These are phyloP conservation scores for Excoecaria agallocha DNA, from an alignment of 345 rosid genomes.

Conservation along the genomic window DNA sequence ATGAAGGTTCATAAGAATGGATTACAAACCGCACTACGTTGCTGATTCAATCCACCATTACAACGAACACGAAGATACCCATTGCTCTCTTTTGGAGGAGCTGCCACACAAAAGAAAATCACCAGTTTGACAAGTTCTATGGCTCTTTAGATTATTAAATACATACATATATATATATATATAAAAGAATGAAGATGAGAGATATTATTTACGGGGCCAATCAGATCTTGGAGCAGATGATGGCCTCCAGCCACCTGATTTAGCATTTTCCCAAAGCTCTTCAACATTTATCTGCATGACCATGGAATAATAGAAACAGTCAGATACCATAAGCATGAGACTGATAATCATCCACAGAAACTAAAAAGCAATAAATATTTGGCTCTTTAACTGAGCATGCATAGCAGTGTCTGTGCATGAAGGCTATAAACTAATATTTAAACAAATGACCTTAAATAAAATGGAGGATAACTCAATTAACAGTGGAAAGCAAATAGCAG, in stretches of 20 bases:
- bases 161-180: background rate
- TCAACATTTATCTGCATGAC: constrained; percentile 62
- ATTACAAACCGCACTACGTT: constrained; percentile 85
- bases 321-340: background rate
- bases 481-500: background rate
- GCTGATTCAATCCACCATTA: constrained; percentile 98
- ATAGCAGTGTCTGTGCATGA: background rate
- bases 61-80: constrained; percentile 97
- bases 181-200: background rate
- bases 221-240: constrained; percentile 95
- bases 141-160: background rate
- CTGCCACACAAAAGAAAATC: constrained; percentile 41
- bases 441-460: constrained; percentile 7
- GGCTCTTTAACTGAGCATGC: background rate
- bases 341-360: constrained; percentile 1
- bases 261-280: constrained; percentile 87
- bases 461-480: background rate
- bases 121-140: background rate
- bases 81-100: constrained; percentile 76
- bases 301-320: background rate
- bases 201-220: constrained; percentile 72
- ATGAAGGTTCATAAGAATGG: background rate
- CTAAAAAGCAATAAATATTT: background rate
- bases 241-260: constrained; percentile 88
- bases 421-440: background rate